These are phyloP conservation scores for Ophiostoma sp. DNA, from an alignment of 2,329 filamentous ascomycete species.

Conservation along the genomic window DNA sequence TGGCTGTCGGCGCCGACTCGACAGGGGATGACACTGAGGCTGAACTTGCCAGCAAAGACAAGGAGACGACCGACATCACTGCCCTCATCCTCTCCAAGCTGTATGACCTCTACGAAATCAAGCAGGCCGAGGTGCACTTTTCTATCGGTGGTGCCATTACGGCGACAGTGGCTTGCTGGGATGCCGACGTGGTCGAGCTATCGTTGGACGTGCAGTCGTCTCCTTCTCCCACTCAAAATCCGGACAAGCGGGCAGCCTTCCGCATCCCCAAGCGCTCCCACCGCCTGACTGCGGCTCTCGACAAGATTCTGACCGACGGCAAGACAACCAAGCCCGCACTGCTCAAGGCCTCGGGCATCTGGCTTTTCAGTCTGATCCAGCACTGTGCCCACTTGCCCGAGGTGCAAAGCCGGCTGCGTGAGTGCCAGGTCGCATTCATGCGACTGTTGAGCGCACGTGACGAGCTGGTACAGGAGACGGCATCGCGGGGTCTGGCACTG, in stretches of 20 bases:
- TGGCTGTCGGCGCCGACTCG: constrained; percentile 39
- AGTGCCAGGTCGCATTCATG: constrained; percentile 86
- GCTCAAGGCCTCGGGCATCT: constrained; percentile 90
- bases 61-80: constrained; percentile 40
- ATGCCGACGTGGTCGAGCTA: constrained; percentile 74
- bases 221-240: constrained; percentile 43
- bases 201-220: constrained; percentile 63
- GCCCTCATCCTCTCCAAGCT: constrained; percentile 65
- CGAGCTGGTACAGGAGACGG: constrained; percentile 93
- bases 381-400: constrained; percentile 79
- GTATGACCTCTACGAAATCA: constrained; percentile 77
- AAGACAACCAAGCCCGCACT: constrained; percentile 84
- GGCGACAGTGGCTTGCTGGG: constrained; percentile 76
- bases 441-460: constrained; percentile 83
- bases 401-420: constrained; percentile 71
- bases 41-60: not conserved
- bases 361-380: constrained; percentile 88
- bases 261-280: constrained; percentile 42
- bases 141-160: constrained; percentile 85
- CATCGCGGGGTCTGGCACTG: constrained; percentile 83
- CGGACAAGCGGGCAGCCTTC: constrained; percentile 33
- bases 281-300: constrained; percentile 57
- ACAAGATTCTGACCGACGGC: constrained; percentile 75
- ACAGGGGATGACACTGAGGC: not conserved
- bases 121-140: constrained; percentile 85